phyloP scores from a whole-genome alignment of 306 rosid genomes.

The Crotalaria pallida region DNA sequence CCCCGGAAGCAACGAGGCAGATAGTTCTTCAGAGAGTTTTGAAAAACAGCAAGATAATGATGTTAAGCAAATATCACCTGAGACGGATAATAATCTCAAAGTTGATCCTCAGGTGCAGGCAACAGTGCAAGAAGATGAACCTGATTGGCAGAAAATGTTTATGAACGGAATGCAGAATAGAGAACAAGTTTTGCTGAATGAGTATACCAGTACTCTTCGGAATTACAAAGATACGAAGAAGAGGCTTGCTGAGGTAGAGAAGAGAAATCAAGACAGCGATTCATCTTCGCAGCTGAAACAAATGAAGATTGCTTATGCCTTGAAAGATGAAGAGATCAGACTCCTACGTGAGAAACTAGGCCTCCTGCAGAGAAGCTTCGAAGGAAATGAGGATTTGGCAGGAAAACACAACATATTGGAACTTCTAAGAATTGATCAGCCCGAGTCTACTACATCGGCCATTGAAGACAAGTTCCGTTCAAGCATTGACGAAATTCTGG shows the following conservation, averaged over 20 bases:
- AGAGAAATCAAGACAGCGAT: conserved; percentile 40
- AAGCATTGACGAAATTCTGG: conserved; percentile 73
- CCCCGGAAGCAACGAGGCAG: conserved; percentile 9
- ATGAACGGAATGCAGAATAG: conserved; percentile 60
- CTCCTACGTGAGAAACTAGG: conserved; percentile 58
- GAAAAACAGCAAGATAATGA: conserved; percentile 21
- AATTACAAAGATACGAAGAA: conserved; percentile 79
- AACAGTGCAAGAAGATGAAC: conserved; percentile 50
- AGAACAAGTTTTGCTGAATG: conserved; percentile 58
- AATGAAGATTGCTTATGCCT: conserved; percentile 49
- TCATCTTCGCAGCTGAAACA: conserved; percentile 52
- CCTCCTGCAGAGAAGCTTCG: conserved; percentile 49
- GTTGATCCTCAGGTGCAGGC: conserved; percentile 24
- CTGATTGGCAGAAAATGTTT: conserved; percentile 71
- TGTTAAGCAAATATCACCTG: conserved; percentile 18
- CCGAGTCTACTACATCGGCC: conserved; percentile 41
- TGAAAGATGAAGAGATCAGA: conserved; percentile 82
- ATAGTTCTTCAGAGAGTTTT: conserved; percentile 13
- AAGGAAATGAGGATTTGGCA: conserved; percentile 33
- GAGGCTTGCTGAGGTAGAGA: conserved; percentile 58
- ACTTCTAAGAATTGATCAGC: conserved; percentile 21
- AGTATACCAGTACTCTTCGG: conserved; percentile 80
- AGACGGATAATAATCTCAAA: conserved; percentile 19
- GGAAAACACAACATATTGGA: conserved; percentile 20
- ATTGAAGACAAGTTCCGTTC: conserved; percentile 64